Base-by-base conservation (phyloP, 2,329 filamentous ascomycete species). In the Trichoderma guizhouense region DNA sequence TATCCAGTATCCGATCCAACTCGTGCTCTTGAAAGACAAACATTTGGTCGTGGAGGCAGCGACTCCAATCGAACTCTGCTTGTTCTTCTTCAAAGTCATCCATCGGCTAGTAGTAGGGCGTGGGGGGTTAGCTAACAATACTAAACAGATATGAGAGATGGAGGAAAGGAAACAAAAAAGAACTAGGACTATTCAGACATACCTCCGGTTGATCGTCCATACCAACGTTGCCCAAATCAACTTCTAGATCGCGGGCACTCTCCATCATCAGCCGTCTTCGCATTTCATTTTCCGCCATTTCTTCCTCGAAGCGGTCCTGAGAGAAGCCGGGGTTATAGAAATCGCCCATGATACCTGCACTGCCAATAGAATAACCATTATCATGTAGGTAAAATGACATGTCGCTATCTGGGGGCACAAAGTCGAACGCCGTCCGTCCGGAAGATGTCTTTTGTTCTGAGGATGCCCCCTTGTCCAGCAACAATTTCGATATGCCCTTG, bases 241-340 rank as follows among this genome's bases (percentile, higher is more conserved):
- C 96, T 81, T 99, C 96, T 43, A 99, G 86, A 80, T 99, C 97
- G 75, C 97, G 92, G 7, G 96, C 95, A 79, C 96, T 99, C 80
- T 99, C 96, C 95, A 98, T 98, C 94, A 99, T 97, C 91, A 99
- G 95, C 36, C 96, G 90, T 74, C 95, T 89, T 79, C 95, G 93
- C 88, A 98, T 90, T 81, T 98, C 96, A 76, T 93, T 97, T 81
- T 99, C 96, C 3, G 95, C 95, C 88, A 98, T 91, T 80, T 99
- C 96, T 79, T 98, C 95, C 81, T 99, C 96, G 74, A 99, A 98
- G 24, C 91, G 90, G 79, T 97, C 95, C 79, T 98, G 94, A 0
- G 92, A 93, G 78, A 98, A 93, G 0, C 96, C 96, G 1, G 93
- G 91, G 76, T 92, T 94, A 75, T 99, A 99, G 79, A 98, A 99